Evolutionary conservation across 2,329 filamentous ascomycete genomes (phyloP).

Genomic region (Pseudogymnoascus sp.): DNA sequence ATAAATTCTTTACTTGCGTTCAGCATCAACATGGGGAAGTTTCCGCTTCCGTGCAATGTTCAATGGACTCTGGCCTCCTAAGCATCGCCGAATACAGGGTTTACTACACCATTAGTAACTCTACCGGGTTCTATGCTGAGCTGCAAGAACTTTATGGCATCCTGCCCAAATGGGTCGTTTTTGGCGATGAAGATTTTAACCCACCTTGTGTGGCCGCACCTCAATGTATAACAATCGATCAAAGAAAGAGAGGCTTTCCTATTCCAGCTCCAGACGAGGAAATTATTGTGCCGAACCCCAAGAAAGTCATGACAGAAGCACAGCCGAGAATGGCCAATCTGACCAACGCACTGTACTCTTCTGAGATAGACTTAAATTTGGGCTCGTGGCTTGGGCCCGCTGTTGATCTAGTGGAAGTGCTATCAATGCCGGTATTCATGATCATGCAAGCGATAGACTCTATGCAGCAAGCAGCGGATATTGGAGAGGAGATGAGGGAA

Average conservation of each 20-base stretch:
- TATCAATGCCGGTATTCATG: conserved; percentile 23
- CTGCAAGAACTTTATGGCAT: neutral
- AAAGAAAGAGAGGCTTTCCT: too few species aligned
- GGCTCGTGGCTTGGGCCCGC: conserved; percentile 7
- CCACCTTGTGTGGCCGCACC: too few species aligned
- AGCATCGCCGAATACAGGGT: neutral
- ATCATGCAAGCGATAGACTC: conserved; percentile 23
- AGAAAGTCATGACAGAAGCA: conserved; percentile 13
- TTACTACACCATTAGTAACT: neutral
- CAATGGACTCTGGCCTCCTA: conserved; percentile 8
- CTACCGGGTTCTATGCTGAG: neutral
- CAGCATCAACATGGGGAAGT: neutral
- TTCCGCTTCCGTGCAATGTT: neutral
- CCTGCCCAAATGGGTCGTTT: neutral
- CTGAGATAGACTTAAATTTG: conserved; percentile 6
- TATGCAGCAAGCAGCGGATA: conserved; percentile 25
- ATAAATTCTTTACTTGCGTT: conserved; percentile 13
- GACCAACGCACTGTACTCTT: neutral
- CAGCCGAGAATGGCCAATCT: conserved; percentile 10
- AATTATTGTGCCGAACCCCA: conserved; percentile 14
- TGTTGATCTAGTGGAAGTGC: conserved; percentile 12
- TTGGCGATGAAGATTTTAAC: too few species aligned
- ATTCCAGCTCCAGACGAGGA: neutral
- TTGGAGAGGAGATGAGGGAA: conserved; percentile 20
- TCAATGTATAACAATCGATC: too few species aligned